Conservation (phyloP, 805 yeast species). For the Lipomyces japonicus region DNA sequence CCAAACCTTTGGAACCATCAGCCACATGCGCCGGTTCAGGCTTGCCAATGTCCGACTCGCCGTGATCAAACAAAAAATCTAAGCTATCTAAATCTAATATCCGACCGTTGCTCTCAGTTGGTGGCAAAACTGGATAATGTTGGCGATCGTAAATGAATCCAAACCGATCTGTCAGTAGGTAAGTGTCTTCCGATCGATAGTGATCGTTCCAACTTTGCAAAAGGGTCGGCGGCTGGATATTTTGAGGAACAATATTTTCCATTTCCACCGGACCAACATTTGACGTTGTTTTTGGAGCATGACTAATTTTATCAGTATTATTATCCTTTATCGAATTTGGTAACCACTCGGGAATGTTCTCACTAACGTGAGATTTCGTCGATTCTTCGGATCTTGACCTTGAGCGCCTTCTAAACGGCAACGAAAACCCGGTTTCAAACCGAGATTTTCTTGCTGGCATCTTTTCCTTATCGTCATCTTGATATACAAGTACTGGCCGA, state of each 20-base stretch:
- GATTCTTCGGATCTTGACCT: constrained; percentile 8
- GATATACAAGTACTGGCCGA: background rate
- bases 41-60: constrained; percentile 2
- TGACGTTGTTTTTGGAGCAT: background rate
- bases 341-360: constrained; percentile 20
- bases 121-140: constrained; percentile 24
- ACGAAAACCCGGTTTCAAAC: constrained; percentile 10
- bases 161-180: constrained; percentile 45
- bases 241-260: constrained; percentile 38
- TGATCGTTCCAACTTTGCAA: constrained; percentile 30
- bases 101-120: constrained; percentile 10
- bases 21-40: constrained; percentile 17
- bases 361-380: constrained; percentile 5
- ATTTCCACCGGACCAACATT: constrained; percentile 44
- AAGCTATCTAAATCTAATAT: constrained; percentile 23
- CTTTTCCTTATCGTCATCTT: background rate
- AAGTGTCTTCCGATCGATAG: constrained; percentile 28
- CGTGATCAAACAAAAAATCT: constrained; percentile 17
- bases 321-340: constrained; percentile 10
- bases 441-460: background rate
- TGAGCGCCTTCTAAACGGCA: constrained; percentile 10
- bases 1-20: background rate
- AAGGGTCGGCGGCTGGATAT: constrained; percentile 38
- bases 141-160: constrained; percentile 46
- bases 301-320: background rate